Conservation (phyloP, 257 asterid species). For the Nemophila menziesii region DNA sequence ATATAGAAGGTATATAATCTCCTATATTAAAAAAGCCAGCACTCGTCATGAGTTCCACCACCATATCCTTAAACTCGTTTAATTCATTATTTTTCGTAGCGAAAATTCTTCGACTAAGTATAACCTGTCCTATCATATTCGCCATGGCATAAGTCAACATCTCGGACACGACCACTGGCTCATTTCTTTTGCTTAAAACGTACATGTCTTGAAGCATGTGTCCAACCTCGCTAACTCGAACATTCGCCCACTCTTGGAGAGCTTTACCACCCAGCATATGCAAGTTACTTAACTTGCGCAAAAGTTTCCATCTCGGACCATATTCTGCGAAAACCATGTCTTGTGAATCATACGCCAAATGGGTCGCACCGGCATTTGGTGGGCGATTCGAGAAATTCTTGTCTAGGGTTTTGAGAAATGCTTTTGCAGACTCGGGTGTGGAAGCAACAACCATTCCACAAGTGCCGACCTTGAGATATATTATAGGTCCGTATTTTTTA, state of each 20-base stretch:
- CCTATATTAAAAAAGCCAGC: constrained; percentile 44
- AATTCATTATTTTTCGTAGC: constrained; percentile 19
- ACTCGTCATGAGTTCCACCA: constrained; percentile 36
- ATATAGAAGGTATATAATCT: constrained; percentile 33
- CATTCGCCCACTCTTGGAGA: constrained; percentile 23
- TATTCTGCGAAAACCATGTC: constrained; percentile 37
- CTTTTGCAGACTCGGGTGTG: constrained; percentile 31
- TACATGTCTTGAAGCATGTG: constrained; percentile 28
- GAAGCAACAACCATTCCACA: constrained; percentile 38
- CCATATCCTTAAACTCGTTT: constrained; percentile 47
- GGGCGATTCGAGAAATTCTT: constrained; percentile 34
- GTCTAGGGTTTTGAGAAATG: constrained; percentile 33
- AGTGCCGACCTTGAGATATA: constrained; percentile 33
- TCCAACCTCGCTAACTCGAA: constrained; percentile 25
- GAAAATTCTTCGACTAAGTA: constrained; percentile 31
- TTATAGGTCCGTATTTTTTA: constrained; percentile 30
- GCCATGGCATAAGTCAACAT: constrained; percentile 35
- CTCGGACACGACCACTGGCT: constrained; percentile 26
- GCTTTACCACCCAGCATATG: constrained; percentile 37
- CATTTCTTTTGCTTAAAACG: constrained; percentile 9
- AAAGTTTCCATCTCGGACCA: constrained; percentile 40
- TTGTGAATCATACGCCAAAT: constrained; percentile 29
- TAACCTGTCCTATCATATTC: constrained; percentile 39
- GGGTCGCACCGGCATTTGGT: constrained; percentile 28
- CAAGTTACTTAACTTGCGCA: constrained; percentile 31